phyloP scores from a whole-genome alignment of 192 early-diverging fungal genomes.

The Rhizoclosmatium globosum region DNA sequence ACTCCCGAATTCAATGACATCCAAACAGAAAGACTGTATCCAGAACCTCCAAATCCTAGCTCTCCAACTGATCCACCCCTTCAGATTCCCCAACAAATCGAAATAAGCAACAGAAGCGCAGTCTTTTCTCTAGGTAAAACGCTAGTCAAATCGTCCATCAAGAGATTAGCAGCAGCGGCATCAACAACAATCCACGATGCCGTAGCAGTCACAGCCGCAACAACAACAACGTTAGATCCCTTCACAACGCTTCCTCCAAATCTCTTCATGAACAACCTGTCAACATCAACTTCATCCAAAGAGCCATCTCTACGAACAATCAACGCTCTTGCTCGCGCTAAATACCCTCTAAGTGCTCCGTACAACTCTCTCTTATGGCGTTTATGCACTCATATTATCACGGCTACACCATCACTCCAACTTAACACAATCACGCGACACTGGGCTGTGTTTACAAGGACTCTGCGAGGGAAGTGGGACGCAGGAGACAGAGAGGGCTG shows the following conservation, averaged over 20 bases:
- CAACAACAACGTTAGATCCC: neutral
- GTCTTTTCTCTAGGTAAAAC: neutral
- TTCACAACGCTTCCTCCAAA: neutral
- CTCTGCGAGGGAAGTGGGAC: conserved; percentile 16
- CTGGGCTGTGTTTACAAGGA: conserved; percentile 10
- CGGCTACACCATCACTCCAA: neutral
- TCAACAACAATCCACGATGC: conserved; percentile 12
- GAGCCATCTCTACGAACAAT: conserved; percentile 24
- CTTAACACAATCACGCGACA: neutral
- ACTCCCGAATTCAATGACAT: no score
- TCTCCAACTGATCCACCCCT: no score
- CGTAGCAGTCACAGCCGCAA: neutral
- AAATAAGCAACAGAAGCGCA: neutral
- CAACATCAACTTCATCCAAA: neutral
- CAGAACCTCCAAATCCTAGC: no score
- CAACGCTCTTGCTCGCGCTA: conserved; percentile 2
- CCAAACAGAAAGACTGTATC: no score
- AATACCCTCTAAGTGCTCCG: neutral
- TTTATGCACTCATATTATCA: conserved; percentile 4
- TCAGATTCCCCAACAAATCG: no score
- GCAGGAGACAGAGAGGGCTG: neutral
- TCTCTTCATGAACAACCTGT: neutral
- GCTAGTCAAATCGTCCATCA: conserved; percentile 21
- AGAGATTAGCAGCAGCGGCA: conserved; percentile 23
- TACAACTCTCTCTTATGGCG: conserved; percentile 25